Conservation (phyloP, 495 filamentous ascomycete genomes). For the Letharia columbiana region DNA sequence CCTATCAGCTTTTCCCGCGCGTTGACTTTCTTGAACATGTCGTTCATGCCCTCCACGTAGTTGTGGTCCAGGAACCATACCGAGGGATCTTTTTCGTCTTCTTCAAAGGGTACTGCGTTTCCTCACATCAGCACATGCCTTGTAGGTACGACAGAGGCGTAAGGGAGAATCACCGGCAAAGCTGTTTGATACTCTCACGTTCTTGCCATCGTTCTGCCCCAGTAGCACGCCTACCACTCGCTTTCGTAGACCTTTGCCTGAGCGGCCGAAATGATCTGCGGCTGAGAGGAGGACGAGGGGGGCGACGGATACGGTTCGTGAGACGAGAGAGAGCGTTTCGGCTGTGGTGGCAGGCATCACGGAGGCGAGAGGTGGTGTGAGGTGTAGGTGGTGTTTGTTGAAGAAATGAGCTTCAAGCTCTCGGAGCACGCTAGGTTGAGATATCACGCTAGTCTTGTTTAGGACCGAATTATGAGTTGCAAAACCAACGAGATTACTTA, state of each 20-base stretch:
- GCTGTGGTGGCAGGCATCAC: conserved; percentile 88
- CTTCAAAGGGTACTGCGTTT: conserved; percentile 83
- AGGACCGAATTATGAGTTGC: neutral
- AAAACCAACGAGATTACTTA: too few species aligned
- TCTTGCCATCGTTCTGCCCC: conserved; percentile 90
- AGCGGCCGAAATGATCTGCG: conserved; percentile 96
- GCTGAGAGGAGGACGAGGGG: conserved; percentile 95
- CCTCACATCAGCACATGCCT: neutral
- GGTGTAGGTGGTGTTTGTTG: neutral
- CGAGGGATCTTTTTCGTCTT: conserved; percentile 95
- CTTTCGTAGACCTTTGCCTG: conserved; percentile 81
- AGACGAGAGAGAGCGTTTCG: conserved; percentile 86
- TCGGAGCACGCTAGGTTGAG: neutral
- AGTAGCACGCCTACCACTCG: conserved; percentile 92
- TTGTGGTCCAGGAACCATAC: conserved; percentile 99
- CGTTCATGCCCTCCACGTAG: conserved; percentile 98
- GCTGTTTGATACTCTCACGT: conserved; percentile 95
- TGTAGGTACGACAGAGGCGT: conserved; percentile 8
- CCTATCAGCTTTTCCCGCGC: conserved; percentile 97
- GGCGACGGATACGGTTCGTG: conserved; percentile 89
- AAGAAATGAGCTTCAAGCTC: neutral
- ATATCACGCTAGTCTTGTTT: neutral
- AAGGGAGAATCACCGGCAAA: conserved; percentile 67
- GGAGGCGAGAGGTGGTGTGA: neutral
- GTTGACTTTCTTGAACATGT: conserved; percentile 99